A percentile compares a stretch with the other conserved stretches of the same genome.
Evolutionary conservation across 495 filamentous ascomycete species (phyloP).

Genomic region (Talaromyces liani): DNA sequence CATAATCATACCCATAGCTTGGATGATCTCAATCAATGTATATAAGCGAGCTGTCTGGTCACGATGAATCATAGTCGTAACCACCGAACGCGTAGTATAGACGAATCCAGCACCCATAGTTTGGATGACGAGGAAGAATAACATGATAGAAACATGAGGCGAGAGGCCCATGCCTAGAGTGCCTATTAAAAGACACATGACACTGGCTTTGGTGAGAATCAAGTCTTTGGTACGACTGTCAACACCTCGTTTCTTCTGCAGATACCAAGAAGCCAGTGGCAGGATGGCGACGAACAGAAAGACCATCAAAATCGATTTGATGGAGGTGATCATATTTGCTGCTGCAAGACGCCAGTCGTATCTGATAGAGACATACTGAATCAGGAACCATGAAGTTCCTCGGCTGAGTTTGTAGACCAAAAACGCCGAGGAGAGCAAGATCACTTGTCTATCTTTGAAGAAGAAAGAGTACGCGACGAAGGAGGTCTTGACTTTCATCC

Average conservation of each 20-base stretch:
- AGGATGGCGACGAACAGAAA: constrained; percentile 43
- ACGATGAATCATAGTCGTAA: constrained; percentile 44
- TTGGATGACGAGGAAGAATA: constrained; percentile 39
- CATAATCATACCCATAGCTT: constrained; percentile 46
- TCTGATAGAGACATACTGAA: constrained; percentile 51
- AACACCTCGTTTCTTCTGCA: constrained; percentile 25
- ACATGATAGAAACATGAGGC: constrained; percentile 25
- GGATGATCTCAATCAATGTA: constrained; percentile 48
- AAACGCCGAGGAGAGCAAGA: constrained; percentile 42
- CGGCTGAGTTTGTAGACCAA: constrained; percentile 45
- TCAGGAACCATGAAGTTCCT: constrained; percentile 42
- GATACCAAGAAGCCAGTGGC: constrained; percentile 28
- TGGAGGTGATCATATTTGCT: constrained; percentile 46
- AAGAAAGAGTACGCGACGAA: constrained; percentile 36
- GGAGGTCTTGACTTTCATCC: constrained; percentile 16
- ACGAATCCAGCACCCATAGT: constrained; percentile 42
- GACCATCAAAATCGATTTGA: constrained; percentile 42
- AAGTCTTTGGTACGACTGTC: constrained; percentile 44
- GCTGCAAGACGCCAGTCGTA: constrained; percentile 48
- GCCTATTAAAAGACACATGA: constrained; percentile 34
- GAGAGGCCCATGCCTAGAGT: constrained; percentile 43
- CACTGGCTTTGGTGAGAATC: constrained; percentile 39
- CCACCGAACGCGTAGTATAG: constrained; percentile 39
- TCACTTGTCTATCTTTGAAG: constrained; percentile 31
- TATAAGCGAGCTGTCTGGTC: constrained; percentile 50